Base-by-base conservation (phyloP, 176 grass and related monocot genomes). In the Carex kokanica region DNA sequence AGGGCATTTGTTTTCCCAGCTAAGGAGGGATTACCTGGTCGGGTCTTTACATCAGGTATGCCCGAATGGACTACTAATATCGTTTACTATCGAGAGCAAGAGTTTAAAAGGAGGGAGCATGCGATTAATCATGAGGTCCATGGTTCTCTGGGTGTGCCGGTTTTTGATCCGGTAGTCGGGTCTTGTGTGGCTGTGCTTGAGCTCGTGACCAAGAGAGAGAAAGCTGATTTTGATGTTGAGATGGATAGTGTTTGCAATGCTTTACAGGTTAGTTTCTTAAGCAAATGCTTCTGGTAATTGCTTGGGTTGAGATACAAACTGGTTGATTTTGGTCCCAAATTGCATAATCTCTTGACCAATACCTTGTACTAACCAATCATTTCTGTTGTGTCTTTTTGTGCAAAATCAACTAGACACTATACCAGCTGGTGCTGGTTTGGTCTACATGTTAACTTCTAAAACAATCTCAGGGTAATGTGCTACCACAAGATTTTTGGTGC, bases 41-140 rank as follows among this genome's bases (percentile, higher is more conserved):
- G 96, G 84, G 96, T 99, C 6, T 95, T 92, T 78, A 89, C 93
- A 51, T 99, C 96, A 2, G 83, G 86, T 73, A 83, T 90, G 82
- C 86, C 96, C 21, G 96, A 99, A 85, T 99, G 96, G 96, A 95
- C 96, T 78, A 90, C 96, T 64, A 92, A 77, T 80, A 83, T 99
- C 31, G 21, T 72, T 0, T 95, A 95, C 84, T 99, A 95, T 85
- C 85, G 78, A 79, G 80, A 84, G n/a, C 86, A 88, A 55, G 93
- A 99, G 81, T 99, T 91, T 78, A 56, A 90, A 36, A 86, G 96
- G 81, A 89, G 84, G 83, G 83, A 91, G 1, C 81, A 95, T 85
- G 96, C 96, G 17, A 24, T 99, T 71, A 54, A 3, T 68, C 84
- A 99, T 49, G 75, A 92, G 6, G 87, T 99, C 63, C 84, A 64